phyloP scores from a whole-genome alignment of 164 flowering plant species.

The Tetrastigma voinierianum region DNA sequence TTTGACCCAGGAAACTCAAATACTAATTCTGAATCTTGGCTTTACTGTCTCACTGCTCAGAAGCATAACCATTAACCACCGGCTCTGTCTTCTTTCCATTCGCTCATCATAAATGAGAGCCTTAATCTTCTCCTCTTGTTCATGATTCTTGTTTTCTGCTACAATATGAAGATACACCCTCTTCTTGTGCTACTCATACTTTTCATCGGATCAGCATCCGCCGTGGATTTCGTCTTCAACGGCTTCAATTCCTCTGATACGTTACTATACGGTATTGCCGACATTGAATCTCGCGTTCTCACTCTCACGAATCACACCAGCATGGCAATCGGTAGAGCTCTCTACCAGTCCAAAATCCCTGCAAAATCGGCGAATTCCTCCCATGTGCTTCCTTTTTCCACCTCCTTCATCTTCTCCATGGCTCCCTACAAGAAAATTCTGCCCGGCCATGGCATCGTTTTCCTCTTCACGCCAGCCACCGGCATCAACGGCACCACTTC shows the following conservation, averaged over 20 bases:
- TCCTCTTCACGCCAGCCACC: constrained; percentile 40
- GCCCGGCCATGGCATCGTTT: constrained; percentile 64
- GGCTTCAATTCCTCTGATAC: constrained; percentile 12
- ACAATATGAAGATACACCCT: no score
- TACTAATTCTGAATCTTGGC: no score
- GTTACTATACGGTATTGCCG: constrained; percentile 8
- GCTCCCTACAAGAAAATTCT: constrained; percentile 31
- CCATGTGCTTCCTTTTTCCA: constrained; percentile 5
- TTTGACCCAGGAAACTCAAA: no score
- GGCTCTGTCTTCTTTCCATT: no score
- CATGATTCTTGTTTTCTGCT: no score
- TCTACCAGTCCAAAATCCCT: constrained; percentile 27
- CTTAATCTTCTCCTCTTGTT: no score
- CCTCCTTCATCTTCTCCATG: constrained; percentile 71
- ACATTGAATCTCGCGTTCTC: constrained; percentile 20
- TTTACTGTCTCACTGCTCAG: no score
- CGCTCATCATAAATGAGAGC: no score
- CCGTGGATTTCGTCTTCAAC: constrained; percentile 13
- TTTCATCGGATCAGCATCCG: background rate
- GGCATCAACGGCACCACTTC: constrained; percentile 42
- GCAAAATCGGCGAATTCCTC: constrained; percentile 20
- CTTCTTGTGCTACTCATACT: background rate
- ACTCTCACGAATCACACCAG: constrained; percentile 23
- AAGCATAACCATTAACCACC: no score
- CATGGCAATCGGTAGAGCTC: constrained; percentile 29